Evolutionary conservation across 345 rosid species (phyloP).

Genomic region (Eutrema yunnanense): DNA sequence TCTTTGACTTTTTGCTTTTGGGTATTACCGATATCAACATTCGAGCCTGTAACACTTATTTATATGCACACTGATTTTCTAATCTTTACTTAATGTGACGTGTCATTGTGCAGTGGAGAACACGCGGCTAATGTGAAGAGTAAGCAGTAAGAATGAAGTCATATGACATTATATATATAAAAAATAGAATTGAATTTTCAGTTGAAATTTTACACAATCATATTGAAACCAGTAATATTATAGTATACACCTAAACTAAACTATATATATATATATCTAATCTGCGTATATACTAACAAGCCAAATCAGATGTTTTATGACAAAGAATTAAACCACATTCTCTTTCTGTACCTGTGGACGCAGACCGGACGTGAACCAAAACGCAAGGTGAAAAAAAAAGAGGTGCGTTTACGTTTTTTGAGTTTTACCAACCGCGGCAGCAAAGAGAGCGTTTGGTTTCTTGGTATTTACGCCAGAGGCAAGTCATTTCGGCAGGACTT

Average conservation of each 20-base stretch:
- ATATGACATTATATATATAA: neutral
- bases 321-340: neutral
- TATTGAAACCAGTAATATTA: neutral
- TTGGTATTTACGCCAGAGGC: constrained; percentile 89
- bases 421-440: constrained; percentile 48
- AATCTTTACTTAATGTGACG: neutral
- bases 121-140: neutral
- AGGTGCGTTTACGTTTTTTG: constrained; percentile 1
- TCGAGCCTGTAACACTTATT: neutral
- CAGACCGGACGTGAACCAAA: constrained; percentile 1
- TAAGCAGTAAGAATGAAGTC: constrained; percentile 3
- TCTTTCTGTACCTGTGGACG: constrained; percentile 3
- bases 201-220: neutral
- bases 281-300: constrained; percentile 10
- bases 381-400: neutral
- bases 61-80: neutral
- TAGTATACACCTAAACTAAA: neutral
- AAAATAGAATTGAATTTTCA: no score
- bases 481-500: constrained; percentile 82
- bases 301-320: neutral
- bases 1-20: neutral
- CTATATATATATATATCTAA: neutral
- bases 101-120: neutral
- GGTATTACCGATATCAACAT: neutral
- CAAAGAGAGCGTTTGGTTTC: constrained; percentile 65